Base-by-base conservation (phyloP, 257 asterid genomes). In the Eustoma russellianum region DNA sequence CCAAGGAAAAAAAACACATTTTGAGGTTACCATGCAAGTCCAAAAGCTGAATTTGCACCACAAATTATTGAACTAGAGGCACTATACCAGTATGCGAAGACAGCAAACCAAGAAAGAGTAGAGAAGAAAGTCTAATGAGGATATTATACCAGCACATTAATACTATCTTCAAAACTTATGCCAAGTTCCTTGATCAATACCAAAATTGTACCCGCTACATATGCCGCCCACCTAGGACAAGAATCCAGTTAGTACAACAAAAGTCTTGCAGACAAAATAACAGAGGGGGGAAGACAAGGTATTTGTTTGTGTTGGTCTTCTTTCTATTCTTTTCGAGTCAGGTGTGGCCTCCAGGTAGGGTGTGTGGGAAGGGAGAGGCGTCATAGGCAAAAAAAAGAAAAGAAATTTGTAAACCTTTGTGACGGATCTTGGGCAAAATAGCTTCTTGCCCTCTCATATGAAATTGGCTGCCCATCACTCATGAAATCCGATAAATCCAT, bases 151-250 rank as follows among this genome's bases (percentile, higher is more conserved):
- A 92, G 86, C 68, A 92, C 49, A 58, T 88, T 85, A 13, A 92
- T 88, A 48, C 99, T 85, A 68, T 79, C 69, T 64, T 81, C 95
- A 30, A 88, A 92, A 76, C 70, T 83, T 41, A 83, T 28, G 56
- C 84, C 93, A 17, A 85, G 69, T 74, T 92, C 99, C 70, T 76
- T 88, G 95, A 88, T 85, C 82, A 92, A 71, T 75, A 92, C 99
- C 13, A 92, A 85, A 72, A 92, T 77, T 62, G 99, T 85, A 52
- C 99, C 99, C 5, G 99, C 99, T 62, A 74, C 88, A 74, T 88
- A 88, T 41, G 99, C 99, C n/a, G 99, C 99, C 97, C 99, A 92
- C 73, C 99, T 92, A 65, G 63, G 50, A 70, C 46, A 50, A 69
- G 41, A 68, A 52, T 41, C 40, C 24, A 54, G 57, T 82, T 38